Evolutionary conservation across 805 yeast genomes (phyloP), one percentile per base, ranked within the genome.

Genomic region (Metschnikowia dekortorum): DNA sequence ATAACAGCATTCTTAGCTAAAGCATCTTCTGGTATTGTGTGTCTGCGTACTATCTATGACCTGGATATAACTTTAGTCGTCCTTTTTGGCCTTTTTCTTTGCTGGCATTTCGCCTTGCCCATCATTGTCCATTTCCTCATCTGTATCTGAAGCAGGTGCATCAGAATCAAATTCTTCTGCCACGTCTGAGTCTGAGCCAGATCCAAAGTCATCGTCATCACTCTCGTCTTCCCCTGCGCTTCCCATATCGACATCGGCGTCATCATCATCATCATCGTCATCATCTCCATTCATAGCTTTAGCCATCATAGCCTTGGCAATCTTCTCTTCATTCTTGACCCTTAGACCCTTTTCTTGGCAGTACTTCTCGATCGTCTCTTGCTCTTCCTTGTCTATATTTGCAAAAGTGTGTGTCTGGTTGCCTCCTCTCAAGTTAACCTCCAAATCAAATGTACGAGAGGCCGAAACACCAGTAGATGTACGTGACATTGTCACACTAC

Each of bases 371-470:
- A 94, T 75, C 2, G 81, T 71, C 46, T 79, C 82, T 67, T 91
- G 98, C 64, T 94, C 99, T 55, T 89, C 97, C 65, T 89, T 82
- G 54, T 85, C 85, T 58, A 94, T 87, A 62, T 88, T 89, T 56
- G 96, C 95, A 68, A 94, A 92, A 38, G 83, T 83, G 58, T 91
- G 94, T 13, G 88, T 75, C 46, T 82, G 84, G 51, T 60, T 63
- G 39, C 85, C 83, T 38, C 82, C 79, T 55, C 85, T 79, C 51
- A 91, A 71, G 30, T 76, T 76, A 47, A 94, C 81, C 58, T 92
- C 94, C 71, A 94, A 73, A 69, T 94, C 99, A 68, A 94, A 94
- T 0, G 98, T 94, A 64, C 96, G 83, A 31, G 95, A 85, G 2
- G 88, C 80, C 1, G 89, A 77, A 1, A 83, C 79, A 0, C 90